Evolutionary conservation across 257 asterid species (phyloP), one percentile per base, ranked within the genome.

Genomic region (Solanum okadae): DNA sequence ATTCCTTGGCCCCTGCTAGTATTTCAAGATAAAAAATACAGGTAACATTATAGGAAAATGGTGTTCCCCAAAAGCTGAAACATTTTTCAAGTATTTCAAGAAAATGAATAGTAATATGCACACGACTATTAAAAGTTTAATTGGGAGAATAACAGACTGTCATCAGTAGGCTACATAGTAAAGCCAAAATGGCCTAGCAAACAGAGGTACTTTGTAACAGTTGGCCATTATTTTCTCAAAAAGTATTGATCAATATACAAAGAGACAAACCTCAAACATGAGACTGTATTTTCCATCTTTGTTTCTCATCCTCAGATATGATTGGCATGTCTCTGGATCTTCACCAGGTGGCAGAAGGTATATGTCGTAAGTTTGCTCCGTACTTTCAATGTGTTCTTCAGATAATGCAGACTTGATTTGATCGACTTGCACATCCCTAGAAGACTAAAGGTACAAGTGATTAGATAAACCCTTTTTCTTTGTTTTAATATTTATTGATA

Each of bases 311-410:
- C 99, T 94, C 89, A 97, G 92, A 92, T 97, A 97, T 81, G 99
- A 97, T 89, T 96, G 98, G 91, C 99, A 97, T 40, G 98, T 93
- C 91, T 97, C 99, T 59, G 99, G 95, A 93, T 97, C 99, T 92
- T 97, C 99, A 75, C 99, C 99, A 70, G 99, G 99, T 61, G 99
- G 99, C 76, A 97, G 91, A 92, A 97, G 99, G 92, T 93, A 97
- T 70, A 97, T 97, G 92, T 97, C 99, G 71, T 96, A 96, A 61
- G 96, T 97, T 89, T 94, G 94, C 90, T 97, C 99, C 1, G 90
- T 93, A 85, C 92, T 87, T 90, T 96, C 99, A 65, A 92, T 49
- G 49, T 91, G 94, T 75, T 92, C 99, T 88, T 94, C 96, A 25
- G 94, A 88, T 91, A 97, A 88, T 89, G 91, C 92, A 81, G 94